phyloP scores from a whole-genome alignment of 1,139 yeast genomes.

The Taiozyma sp. region DNA sequence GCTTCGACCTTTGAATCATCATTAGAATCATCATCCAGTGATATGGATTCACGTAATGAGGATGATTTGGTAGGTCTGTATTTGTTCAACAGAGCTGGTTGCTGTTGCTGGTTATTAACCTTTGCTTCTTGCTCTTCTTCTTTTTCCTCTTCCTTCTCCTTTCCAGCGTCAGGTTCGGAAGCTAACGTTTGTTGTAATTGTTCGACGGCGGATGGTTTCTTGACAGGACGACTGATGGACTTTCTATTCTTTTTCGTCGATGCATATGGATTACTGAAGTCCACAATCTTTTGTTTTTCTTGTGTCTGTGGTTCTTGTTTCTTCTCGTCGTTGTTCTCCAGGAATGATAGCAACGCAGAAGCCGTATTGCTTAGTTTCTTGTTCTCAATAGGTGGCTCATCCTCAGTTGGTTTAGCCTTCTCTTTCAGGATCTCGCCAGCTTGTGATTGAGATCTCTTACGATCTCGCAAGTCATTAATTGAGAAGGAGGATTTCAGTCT shows the following conservation, averaged over 20 bases:
- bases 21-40: conserved; percentile 12
- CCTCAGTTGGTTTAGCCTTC: conserved; percentile 7
- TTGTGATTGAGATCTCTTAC: not conserved
- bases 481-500: conserved; percentile 30
- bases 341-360: conserved; percentile 52
- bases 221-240: conserved; percentile 1
- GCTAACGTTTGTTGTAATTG: conserved; percentile 17
- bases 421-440: conserved; percentile 1
- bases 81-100: conserved; percentile 12
- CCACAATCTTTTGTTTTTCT: conserved; percentile 21
- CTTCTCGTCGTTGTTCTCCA: conserved; percentile 37
- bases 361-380: conserved; percentile 58
- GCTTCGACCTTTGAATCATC: conserved; percentile 7
- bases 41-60: conserved; percentile 28
- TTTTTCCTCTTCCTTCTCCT: conserved; percentile 1
- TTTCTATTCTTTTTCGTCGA: conserved; percentile 23
- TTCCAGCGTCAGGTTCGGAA: not conserved
- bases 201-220: conserved; percentile 14
- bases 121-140: not conserved
- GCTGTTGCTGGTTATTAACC: not conserved
- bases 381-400: conserved; percentile 7
- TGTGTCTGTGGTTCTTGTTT: conserved; percentile 29
- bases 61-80: conserved; percentile 33
- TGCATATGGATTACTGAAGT: conserved; percentile 51
- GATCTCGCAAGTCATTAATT: conserved; percentile 16